Conservation (phyloP, 352 stramenopile species). For the Phytophthora fragariae region DNA sequence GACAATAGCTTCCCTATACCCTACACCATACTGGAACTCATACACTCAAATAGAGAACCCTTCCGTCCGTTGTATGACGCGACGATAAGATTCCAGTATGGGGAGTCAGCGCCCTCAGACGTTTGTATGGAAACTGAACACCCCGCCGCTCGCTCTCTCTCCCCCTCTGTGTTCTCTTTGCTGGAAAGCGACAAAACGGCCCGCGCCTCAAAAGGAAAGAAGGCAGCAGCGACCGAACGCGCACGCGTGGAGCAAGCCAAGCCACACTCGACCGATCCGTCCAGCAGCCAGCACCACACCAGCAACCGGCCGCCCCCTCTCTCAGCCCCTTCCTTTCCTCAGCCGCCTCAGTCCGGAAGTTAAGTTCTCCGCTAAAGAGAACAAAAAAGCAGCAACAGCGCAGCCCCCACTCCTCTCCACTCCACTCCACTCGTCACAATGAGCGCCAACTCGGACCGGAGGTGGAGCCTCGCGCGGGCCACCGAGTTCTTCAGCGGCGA, state of each 20-base stretch:
- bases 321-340: background rate
- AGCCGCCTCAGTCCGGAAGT: slow-evolving; percentile 21
- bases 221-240: slow-evolving; percentile 9
- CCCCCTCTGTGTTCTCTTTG: slow-evolving; percentile 14
- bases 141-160: slow-evolving; percentile 39
- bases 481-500: slow-evolving; percentile 91
- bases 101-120: slow-evolving; percentile 17
- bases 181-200: slow-evolving; percentile 46
- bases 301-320: background rate
- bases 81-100: slow-evolving; percentile 31
- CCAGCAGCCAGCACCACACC: background rate
- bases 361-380: background rate
- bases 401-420: background rate
- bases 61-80: slow-evolving; percentile 18
- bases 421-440: slow-evolving; percentile 16
- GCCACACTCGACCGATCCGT: background rate
- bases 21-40: background rate
- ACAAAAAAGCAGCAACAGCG: background rate
- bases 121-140: slow-evolving; percentile 12
- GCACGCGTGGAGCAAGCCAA: background rate
- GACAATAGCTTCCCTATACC: background rate
- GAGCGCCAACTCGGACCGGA: slow-evolving; percentile 70
- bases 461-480: slow-evolving; percentile 87
- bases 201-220: slow-evolving; percentile 36
- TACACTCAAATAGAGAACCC: background rate